Evolutionary conservation across 306 rosid genomes (phyloP).

Genomic region (Betula pendula): DNA sequence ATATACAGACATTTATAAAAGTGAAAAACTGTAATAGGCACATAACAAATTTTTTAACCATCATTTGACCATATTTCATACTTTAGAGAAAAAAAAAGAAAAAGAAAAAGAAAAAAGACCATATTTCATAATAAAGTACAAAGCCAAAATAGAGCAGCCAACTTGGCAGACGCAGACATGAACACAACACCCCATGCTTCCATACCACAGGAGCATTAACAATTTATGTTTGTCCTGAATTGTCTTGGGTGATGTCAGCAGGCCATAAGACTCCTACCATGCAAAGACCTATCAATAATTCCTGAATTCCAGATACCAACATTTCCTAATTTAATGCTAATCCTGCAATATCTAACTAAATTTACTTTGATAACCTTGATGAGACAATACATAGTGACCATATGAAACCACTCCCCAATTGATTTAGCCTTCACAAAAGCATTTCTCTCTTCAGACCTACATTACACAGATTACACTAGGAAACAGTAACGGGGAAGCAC

Average conservation of each 20-base stretch:
- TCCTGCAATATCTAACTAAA: neutral
- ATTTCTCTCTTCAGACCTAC: neutral
- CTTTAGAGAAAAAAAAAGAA: no score
- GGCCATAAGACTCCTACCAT: neutral
- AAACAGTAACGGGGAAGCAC: neutral
- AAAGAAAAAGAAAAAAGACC: no score
- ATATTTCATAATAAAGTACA: neutral
- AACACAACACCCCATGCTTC: neutral
- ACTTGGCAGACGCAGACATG: neutral
- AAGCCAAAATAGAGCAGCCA: neutral
- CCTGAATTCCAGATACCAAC: neutral
- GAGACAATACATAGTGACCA: neutral
- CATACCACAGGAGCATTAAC: neutral
- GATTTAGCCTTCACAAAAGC: neutral
- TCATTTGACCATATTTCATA: neutral
- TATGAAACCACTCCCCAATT: neutral
- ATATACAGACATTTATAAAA: neutral
- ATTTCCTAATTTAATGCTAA: neutral
- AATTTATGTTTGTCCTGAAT: neutral
- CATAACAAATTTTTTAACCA: neutral
- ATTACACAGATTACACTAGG: neutral
- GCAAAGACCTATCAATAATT: constrained; percentile 1
- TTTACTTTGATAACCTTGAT: neutral
- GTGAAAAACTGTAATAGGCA: neutral
- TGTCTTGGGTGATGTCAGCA: neutral